Base-by-base conservation (phyloP, 140 eudicot species). In the Cichorium intybus region DNA sequence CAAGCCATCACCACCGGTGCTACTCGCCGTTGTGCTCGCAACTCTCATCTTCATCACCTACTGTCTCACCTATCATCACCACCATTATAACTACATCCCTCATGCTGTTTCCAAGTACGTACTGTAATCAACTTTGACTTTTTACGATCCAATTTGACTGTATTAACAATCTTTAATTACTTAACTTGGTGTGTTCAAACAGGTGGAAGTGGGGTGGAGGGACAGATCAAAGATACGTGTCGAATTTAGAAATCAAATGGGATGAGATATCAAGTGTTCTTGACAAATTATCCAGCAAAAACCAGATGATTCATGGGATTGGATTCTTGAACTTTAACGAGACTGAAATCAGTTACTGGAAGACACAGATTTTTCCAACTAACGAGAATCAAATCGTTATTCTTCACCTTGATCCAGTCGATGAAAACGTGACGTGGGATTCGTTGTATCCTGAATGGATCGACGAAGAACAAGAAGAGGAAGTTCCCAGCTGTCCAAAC, bases 371-470 rank as follows among this genome's bases (percentile, higher is more conserved):
- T 67, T 68, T 63, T 79, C 87, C 39, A 16, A 46, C 48, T 27
- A 45, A 18, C 14, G 79, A 85, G 20, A 43, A 87, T 28, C 87
- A 75, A 58, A 62, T 80, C 2, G 59, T 75, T 10, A 12, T 50
- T 28, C 89, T 90, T 59, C 70, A 64, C 31, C 72, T 90, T 9
- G 90, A 81, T 54, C 67, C 72, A 24, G 87, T 77, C 9, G 84
- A 77, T 7, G 45, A 60, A 43, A 78, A 75, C 24, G 66, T 87
- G 20, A 90, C 90, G 1, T 90, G 97, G 97, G 83, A 90, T 39
- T 29, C 73, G 12, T 37, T 90, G 46, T 90, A 79, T 59, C 97
- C 96, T 0, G 97, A 90, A 27, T 90, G 97, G 97, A 87, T 90
- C 2, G 97, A 90, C 33, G 97, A 90, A 71, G 97, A 90, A 74